Evolutionary conservation across 73 alveolate genomes (phyloP).

Genomic region (Diophrys appendiculata): DNA sequence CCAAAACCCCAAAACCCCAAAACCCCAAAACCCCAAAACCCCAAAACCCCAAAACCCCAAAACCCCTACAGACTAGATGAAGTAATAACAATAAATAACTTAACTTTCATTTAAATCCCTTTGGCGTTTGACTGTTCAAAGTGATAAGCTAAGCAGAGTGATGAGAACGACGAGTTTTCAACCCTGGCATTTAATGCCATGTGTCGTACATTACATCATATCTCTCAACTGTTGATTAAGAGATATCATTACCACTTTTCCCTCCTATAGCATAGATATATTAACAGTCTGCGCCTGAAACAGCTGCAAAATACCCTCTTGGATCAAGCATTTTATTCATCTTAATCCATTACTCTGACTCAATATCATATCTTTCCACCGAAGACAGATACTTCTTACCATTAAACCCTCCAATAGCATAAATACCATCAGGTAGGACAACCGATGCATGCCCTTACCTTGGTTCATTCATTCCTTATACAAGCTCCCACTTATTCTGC

Average conservation of each 20-base stretch:
- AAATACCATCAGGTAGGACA: conserved; percentile 87
- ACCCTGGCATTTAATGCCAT: background rate
- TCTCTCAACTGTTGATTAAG: conserved; percentile 78
- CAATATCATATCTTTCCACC: conserved; percentile 71
- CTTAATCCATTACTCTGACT: conserved; percentile 62
- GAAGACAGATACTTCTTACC: conserved; percentile 75
- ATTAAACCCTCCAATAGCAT: conserved; percentile 92
- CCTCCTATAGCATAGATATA: conserved; percentile 88
- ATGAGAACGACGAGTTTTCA: no score
- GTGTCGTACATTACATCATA: conserved; percentile 33
- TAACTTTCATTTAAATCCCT: no score
- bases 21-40: no score
- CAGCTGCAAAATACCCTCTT: conserved; percentile 80
- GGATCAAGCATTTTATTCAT: conserved; percentile 65
- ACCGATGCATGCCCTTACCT: conserved; percentile 87
- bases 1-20: no score
- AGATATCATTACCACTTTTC: conserved; percentile 68
- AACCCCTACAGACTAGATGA: no score
- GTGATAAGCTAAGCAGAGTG: no score
- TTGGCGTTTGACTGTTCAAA: no score
- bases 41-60: no score
- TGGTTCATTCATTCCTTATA: conserved; percentile 77
- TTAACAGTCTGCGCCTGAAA: conserved; percentile 69
- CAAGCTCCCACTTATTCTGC: conserved; percentile 69
- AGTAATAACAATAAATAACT: no score